Evolutionary conservation across 139 green algal species (phyloP), one percentile per base, ranked within the genome.

Genomic region (Chlamydomonas schloesseri): DNA sequence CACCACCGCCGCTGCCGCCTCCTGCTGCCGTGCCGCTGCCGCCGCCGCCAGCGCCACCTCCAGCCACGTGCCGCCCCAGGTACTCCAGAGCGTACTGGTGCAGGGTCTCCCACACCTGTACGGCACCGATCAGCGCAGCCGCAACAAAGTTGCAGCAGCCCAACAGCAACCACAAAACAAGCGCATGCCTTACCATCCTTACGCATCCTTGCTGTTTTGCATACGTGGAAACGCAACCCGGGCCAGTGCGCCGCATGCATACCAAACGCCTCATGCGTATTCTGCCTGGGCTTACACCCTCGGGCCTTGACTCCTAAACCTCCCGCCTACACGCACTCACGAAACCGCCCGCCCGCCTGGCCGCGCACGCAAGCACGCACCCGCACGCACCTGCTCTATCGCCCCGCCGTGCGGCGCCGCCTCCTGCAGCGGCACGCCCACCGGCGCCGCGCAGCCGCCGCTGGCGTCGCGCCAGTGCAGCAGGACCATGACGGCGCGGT

Each of bases 381-480:
- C n/a, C n/a, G n/a, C n/a, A n/a, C n/a, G n/a, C 24, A 24, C 60
- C 24, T 11, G 23, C 23, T 67, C 60, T 23, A 67, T 67, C 18
- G 18, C 60, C 3, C 24, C 60, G 55, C 55, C 55, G 9, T 37
- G 31, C 62, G 86, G 15, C 76, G 86, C 88, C 8, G 3, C 20
- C 31, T 6, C 11, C 36, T 37, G 4, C 15, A 70, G 68, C 20
- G 24, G 13, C 20, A 6, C 70, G 14, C 20, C 47, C 11, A 23
- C 47, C 11, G 78, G 77, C 57, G 79, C 74, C 1, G 88, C 88
- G 79, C 94, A 97, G 31, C 94, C 94, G 1, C 95, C 95, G 15
- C 78, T 93, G 21, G 91, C 90, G 53, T 98, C 96, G 2, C 96
- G 83, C 95, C 95, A 98, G 58, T 91, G 81, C 73, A 97, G 81